Evolutionary conservation across 2,329 filamentous ascomycete genomes (phyloP).

Genomic region (Lasiodiplodia sp.): DNA sequence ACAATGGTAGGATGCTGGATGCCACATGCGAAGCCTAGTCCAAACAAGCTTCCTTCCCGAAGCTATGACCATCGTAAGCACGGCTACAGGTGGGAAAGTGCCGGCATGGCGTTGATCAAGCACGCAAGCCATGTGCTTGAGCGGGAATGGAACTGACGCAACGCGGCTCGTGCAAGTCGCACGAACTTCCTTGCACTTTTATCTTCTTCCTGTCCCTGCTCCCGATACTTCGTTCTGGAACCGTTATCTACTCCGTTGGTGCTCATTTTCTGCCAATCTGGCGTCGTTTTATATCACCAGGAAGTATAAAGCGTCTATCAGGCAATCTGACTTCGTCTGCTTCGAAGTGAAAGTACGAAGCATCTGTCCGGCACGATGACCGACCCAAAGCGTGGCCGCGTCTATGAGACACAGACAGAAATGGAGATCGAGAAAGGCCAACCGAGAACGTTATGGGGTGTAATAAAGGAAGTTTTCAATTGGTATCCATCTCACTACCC

Average conservation of each 20-base stretch:
- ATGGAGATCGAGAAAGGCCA: constrained; percentile 1
- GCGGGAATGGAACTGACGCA: background rate
- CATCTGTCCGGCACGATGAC: background rate
- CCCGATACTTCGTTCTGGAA: background rate
- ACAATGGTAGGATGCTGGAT: background rate
- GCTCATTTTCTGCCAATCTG: constrained; percentile 18
- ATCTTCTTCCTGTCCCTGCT: background rate
- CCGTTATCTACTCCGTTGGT: background rate
- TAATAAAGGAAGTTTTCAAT: constrained; percentile 34
- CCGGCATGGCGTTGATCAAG: constrained; percentile 2
- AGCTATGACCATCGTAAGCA: constrained; percentile 16
- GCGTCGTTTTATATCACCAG: background rate
- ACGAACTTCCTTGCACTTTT: background rate
- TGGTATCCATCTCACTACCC: constrained; percentile 48
- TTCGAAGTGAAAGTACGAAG: background rate
- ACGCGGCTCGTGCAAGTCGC: background rate
- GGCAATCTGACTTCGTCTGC: background rate
- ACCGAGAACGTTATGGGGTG: constrained; percentile 19
- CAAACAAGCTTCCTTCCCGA: constrained; percentile 20
- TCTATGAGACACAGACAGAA: background rate
- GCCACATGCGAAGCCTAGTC: constrained; percentile 9
- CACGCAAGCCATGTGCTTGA: constrained; percentile 10
- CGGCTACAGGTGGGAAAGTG: background rate
- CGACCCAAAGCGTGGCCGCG: background rate
- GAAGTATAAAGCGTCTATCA: background rate